phyloP scores from a whole-genome alignment of 2,329 filamentous ascomycete species.

The Apiospora phragmitis region DNA sequence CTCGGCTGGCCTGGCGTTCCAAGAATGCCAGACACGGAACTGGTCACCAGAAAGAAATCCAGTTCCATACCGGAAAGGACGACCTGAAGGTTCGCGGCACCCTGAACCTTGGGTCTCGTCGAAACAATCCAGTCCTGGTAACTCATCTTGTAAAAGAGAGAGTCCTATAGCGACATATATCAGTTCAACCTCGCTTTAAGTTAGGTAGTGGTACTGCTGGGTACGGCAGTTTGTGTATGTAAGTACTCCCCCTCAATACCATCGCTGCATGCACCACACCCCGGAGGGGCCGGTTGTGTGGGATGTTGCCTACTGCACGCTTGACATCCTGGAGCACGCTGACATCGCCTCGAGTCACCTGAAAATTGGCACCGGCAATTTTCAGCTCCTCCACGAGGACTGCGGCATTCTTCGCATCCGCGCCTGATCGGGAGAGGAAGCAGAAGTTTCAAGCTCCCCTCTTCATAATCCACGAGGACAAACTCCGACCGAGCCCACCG shows the following conservation, averaged over 20 bases:
- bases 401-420: slow-evolving; percentile 26
- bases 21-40: slow-evolving; percentile 23
- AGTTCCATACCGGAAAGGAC: slow-evolving; percentile 14
- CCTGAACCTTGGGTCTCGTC: slow-evolving; percentile 19
- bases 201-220: not conserved
- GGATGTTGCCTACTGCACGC: slow-evolving; percentile 14
- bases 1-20: slow-evolving; percentile 23
- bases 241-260: slow-evolving; percentile 21
- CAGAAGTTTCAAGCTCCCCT: slow-evolving; percentile 31
- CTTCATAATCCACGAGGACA: slow-evolving; percentile 36
- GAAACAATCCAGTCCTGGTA: slow-evolving; percentile 9
- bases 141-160: slow-evolving; percentile 18
- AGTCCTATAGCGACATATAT: not conserved
- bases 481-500: slow-evolving; percentile 35
- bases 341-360: slow-evolving; percentile 18
- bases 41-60: slow-evolving; percentile 28
- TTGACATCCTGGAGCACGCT: slow-evolving; percentile 13
- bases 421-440: slow-evolving; percentile 35
- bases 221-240: not conserved
- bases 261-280: slow-evolving; percentile 29
- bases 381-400: slow-evolving; percentile 16
- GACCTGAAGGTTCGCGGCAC: slow-evolving; percentile 17
- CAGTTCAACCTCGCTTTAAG: not conserved
- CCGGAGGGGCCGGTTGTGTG: slow-evolving; percentile 17
- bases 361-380: slow-evolving; percentile 13